These are phyloP conservation scores for Nannizzia gypsea DNA, from an alignment of 2,329 filamentous ascomycete species.

Conservation along the genomic window DNA sequence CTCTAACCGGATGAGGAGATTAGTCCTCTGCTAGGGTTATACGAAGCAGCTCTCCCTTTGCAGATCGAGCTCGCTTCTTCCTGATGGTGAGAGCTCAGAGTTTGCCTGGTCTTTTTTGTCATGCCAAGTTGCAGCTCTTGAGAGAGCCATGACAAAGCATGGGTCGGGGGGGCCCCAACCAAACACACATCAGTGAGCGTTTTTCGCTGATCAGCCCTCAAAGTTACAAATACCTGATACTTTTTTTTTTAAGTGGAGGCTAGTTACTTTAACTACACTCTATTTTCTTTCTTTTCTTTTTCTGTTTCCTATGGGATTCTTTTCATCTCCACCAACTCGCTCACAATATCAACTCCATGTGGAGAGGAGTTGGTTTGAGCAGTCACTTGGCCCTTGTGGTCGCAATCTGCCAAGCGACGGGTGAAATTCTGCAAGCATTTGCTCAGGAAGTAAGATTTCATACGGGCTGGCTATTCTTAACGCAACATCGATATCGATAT, in stretches of 20 bases:
- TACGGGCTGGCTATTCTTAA: not conserved
- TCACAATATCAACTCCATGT: not conserved
- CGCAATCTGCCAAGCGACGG: not conserved
- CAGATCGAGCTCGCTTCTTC: not conserved
- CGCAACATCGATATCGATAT: not conserved
- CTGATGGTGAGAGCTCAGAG: not conserved
- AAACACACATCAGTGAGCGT: not conserved
- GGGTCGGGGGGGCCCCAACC: not conserved
- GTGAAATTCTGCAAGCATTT: not conserved
- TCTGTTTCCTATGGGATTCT: too few relatives aligned
- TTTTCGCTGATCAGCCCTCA: not conserved
- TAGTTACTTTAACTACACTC: too few relatives aligned
- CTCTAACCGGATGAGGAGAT: not conserved
- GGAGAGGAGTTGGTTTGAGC: too few relatives aligned
- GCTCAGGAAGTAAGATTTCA: not conserved
- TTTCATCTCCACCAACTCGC: too few relatives aligned
- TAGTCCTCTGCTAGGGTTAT: not conserved
- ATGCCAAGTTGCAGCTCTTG: not conserved
- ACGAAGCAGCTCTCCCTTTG: not conserved
- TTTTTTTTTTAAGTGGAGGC: not conserved
- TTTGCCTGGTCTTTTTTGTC: not conserved
- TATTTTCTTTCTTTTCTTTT: too few relatives aligned
- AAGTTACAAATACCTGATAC: not conserved
- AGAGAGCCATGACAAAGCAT: not conserved
- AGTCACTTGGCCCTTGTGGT: not conserved